Conservation (phyloP, 768 basidiomycete genomes). For the Kwoniella mangroviensis region DNA sequence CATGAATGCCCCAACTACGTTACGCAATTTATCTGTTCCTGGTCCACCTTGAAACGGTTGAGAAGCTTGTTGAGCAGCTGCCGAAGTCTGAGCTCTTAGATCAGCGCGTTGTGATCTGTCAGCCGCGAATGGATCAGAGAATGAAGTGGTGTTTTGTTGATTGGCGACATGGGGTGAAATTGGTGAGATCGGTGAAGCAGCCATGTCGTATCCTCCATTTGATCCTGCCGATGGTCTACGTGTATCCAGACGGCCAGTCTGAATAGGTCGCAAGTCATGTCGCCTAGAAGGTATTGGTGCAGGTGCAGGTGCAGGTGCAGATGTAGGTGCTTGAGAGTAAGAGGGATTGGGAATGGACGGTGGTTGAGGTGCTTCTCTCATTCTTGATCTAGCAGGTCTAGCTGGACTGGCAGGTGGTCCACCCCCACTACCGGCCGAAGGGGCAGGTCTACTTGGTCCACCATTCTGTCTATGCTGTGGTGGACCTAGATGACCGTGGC, state of each 20-base stretch:
- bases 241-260: slow-evolving; percentile 21
- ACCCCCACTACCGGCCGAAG: neutral
- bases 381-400: slow-evolving; percentile 40
- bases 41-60: slow-evolving; percentile 30
- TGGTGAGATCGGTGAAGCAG: slow-evolving; percentile 35
- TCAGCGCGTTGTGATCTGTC: slow-evolving; percentile 48
- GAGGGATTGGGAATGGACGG: slow-evolving; percentile 6
- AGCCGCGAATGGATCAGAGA: slow-evolving; percentile 51
- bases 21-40: slow-evolving; percentile 44
- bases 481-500: slow-evolving; percentile 6
- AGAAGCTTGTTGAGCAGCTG: slow-evolving; percentile 34
- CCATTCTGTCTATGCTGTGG: slow-evolving; percentile 22
- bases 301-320: slow-evolving; percentile 2
- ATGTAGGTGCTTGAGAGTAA: neutral
- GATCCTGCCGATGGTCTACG: slow-evolving; percentile 30
- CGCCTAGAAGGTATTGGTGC: slow-evolving; percentile 16
- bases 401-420: slow-evolving; percentile 36
- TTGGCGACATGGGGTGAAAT: slow-evolving; percentile 19
- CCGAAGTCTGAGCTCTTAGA: slow-evolving; percentile 38
- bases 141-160: slow-evolving; percentile 12
- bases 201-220: slow-evolving; percentile 21
- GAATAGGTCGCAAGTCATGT: slow-evolving; percentile 23
- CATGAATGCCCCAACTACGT: slow-evolving; percentile 53
- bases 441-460: slow-evolving; percentile 15
- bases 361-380: slow-evolving; percentile 39